phyloP scores from a whole-genome alignment of 176 grass and related monocot species.

The Poa pratensis region DNA sequence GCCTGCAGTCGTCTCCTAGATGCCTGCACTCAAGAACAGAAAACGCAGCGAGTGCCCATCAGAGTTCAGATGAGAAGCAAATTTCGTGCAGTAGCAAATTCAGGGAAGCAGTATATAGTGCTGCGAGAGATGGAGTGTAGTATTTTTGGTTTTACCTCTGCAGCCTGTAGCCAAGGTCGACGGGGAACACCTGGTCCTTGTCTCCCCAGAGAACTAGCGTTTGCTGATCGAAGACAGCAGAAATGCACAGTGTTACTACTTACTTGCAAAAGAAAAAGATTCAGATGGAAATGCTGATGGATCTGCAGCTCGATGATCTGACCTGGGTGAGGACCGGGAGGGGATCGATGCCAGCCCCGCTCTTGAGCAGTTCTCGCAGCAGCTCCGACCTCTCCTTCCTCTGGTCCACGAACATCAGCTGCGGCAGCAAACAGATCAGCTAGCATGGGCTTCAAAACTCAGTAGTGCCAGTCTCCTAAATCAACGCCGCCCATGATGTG shows the following conservation, averaged over 20 bases:
- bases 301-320: neutral
- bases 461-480: neutral
- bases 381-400: constrained; percentile 79
- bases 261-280: too few species aligned
- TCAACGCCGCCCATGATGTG: neutral
- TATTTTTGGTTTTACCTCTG: constrained; percentile 56
- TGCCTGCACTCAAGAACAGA: constrained; percentile 38
- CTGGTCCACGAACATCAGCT: constrained; percentile 75
- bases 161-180: constrained; percentile 63
- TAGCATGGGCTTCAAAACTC: neutral
- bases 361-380: constrained; percentile 67
- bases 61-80: neutral
- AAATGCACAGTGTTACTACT: too few species aligned
- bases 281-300: too few species aligned
- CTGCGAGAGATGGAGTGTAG: neutral
- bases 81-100: too few species aligned
- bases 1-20: constrained; percentile 60
- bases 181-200: constrained; percentile 77
- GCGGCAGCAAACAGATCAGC: neutral
- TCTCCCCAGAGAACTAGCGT: constrained; percentile 86
- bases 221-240: constrained; percentile 39
- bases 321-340: constrained; percentile 80
- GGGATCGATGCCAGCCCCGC: constrained; percentile 59
- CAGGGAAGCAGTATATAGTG: neutral
- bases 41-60: neutral